Conservation (phyloP, 306 rosid species). For the Nissolia schottii region DNA sequence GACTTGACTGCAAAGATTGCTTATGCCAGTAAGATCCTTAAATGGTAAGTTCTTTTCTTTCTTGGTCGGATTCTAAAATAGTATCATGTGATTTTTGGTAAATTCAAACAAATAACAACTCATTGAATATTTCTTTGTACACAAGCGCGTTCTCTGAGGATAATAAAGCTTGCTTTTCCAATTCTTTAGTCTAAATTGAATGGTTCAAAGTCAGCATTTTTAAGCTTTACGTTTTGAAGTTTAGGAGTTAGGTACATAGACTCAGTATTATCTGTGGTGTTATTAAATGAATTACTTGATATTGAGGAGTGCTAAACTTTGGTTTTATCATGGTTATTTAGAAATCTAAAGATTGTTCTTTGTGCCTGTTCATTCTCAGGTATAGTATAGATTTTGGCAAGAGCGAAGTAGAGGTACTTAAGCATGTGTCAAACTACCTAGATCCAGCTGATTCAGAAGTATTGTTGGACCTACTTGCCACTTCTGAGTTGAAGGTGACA, state of each 20-base stretch:
- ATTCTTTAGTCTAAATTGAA: constrained; percentile 6
- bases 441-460: constrained; percentile 60
- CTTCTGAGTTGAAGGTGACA: constrained; percentile 69
- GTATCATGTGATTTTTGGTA: neutral
- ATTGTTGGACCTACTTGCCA: constrained; percentile 65
- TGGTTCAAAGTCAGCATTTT: neutral
- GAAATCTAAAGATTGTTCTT: neutral
- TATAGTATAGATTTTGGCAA: constrained; percentile 84
- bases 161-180: neutral
- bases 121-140: neutral
- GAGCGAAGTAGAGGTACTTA: constrained; percentile 74
- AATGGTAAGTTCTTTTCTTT: constrained; percentile 62
- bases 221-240: too few species aligned
- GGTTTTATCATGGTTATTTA: constrained; percentile 5
- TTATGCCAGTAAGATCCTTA: constrained; percentile 60
- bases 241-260: too few species aligned
- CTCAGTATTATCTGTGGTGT: neutral
- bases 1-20: constrained; percentile 54
- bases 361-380: constrained; percentile 44
- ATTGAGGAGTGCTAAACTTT: neutral
- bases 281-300: neutral
- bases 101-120: neutral
- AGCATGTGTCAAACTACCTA: constrained; percentile 77
- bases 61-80: neutral
- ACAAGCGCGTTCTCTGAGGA: neutral